Evolutionary conservation across 2,329 filamentous ascomycete genomes (phyloP), one percentile per base, ranked within the genome.

Genomic region (Colletotrichum tofieldiae): DNA sequence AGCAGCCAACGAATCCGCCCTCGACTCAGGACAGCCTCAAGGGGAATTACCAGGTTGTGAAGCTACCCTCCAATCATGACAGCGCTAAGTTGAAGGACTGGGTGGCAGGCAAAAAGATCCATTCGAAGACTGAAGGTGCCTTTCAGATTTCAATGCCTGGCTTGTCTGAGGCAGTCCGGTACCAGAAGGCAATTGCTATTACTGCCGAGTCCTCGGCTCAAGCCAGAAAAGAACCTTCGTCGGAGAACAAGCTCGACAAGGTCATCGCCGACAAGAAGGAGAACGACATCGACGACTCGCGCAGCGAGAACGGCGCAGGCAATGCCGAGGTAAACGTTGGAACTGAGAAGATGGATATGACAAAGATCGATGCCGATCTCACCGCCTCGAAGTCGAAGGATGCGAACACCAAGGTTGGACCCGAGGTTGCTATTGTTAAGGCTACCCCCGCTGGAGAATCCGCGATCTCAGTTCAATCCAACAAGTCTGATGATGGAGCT

Each of bases 141-240:
- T 55, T 37, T n/a, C 18, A 55, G 20, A n/a, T 43, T 6, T 23
- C 61, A 2, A 64, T 64, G 61, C 61, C 61, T 64, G 61, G 61
- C 9, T 64, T 64, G 37, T 55, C 18, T 45, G 51, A 55, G 29
- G 61, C 61, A 26, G 37, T 64, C 37, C 11, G n/a, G 11, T 41
- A 55, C 49, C 49, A 64, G 20, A 64, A 55, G 39, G 37, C 37
- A 55, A 37, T 43, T 43, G 49, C 20, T 26, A 6, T 7, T 26
- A 35, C 39, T 64, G 23, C 35, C 3, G 9, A 63, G 5, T 20
- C 26, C 9, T 55, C 26, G 16, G 5, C 20, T 2, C 23, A 43
- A n/a, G 20, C 2, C 39, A 6, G 6, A 26, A 35, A 45, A 11
- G 12, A 43, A 11, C 12, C 5, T 9, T n/a, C 26, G 2, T 43